Evolutionary conservation across 176 grass and related monocot species (phyloP), one percentile per base, ranked within the genome.

Genomic region (Triticum monococcum): DNA sequence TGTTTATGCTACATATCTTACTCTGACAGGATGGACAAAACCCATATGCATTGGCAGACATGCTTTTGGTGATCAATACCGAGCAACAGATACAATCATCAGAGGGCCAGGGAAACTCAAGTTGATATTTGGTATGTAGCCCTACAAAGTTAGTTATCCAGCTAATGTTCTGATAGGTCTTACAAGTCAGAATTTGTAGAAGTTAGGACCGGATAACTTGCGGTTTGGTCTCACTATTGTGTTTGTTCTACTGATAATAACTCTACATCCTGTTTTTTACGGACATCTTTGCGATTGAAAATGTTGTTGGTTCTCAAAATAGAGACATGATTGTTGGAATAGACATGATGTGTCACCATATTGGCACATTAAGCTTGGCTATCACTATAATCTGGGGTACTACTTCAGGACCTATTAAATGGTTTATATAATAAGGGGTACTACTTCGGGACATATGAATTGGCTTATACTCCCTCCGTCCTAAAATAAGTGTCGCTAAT

Each of bases 41-140:
- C 90, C 93, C 67, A 92, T 95, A 82, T 95, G 93, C 80, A 95
- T 95, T 57, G 93, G 93, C 89, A 89, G 93, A 26, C 90, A 95
- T 85, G 93, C 93, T 82, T 95, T 87, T 87, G 93, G 91, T 81
- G 93, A 95, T 88, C 93, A 95, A 75, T 95, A 95, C 68, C 86
- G 86, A 87, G 93, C 93, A 79, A 95, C 93, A 50, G 93, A 95
- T 82, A 56, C 75, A 85, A 78, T 91, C 62, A 91, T 86, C 84
- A 92, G 83, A 92, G 90, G 93, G 31, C 88, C 93, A 65, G 90
- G 93, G 54, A 92, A 92, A 75, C 91, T 95, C 83, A 95, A 95
- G 81, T 81, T 95, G 89, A 75, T 95, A 81, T 95, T 92, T 74
- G 90, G 93, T 95, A 88, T 83, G 87, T 87, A 24, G 83, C 61